These are phyloP conservation scores for Moniliophthora roreri DNA, from an alignment of 1,284 basidiomycete genomes.

Conservation along the genomic window DNA sequence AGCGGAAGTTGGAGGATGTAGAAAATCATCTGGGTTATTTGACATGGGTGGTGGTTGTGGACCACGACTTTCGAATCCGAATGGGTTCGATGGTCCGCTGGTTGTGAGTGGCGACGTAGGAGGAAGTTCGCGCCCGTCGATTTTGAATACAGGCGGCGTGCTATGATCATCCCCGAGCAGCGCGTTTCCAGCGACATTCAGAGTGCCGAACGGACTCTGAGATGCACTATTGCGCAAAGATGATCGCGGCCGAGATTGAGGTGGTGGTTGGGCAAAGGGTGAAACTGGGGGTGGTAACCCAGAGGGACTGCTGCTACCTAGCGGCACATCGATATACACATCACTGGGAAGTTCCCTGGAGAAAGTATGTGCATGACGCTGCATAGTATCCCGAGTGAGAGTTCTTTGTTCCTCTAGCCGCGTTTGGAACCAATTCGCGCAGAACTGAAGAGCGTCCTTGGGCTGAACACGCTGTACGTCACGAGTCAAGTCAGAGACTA, in stretches of 20 bases:
- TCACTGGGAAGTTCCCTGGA: conserved; percentile 53
- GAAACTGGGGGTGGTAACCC: conserved; percentile 1
- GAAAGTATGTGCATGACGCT: conserved; percentile 47
- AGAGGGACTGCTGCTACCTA: conserved; percentile 24
- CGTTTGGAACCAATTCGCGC: conserved; percentile 93
- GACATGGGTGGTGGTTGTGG: conserved; percentile 40
- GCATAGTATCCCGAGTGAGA: conserved; percentile 65
- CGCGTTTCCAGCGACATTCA: conserved; percentile 77
- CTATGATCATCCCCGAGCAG: conserved; percentile 49
- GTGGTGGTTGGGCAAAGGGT: conserved; percentile 35
- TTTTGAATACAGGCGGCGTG: conserved; percentile 53
- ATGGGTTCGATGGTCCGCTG: conserved; percentile 35
- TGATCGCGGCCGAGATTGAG: conserved; percentile 42
- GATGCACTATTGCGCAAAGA: conserved; percentile 50
- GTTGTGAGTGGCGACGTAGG: conserved; percentile 62
- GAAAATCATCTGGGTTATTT: conserved; percentile 55
- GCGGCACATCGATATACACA: conserved; percentile 57
- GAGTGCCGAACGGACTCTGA: conserved; percentile 71
- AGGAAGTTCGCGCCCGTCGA: conserved; percentile 56
- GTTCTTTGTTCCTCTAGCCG: conserved; percentile 82
- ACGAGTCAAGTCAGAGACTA: conserved; percentile 85
- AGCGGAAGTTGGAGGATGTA: conserved; percentile 66
- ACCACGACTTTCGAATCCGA: conserved; percentile 42
- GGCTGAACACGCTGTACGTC: conserved; percentile 86
- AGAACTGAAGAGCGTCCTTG: conserved; percentile 90